Evolutionary conservation across 208 protist genomes (phyloP).

Genomic region (Crithidia fasciculata): DNA sequence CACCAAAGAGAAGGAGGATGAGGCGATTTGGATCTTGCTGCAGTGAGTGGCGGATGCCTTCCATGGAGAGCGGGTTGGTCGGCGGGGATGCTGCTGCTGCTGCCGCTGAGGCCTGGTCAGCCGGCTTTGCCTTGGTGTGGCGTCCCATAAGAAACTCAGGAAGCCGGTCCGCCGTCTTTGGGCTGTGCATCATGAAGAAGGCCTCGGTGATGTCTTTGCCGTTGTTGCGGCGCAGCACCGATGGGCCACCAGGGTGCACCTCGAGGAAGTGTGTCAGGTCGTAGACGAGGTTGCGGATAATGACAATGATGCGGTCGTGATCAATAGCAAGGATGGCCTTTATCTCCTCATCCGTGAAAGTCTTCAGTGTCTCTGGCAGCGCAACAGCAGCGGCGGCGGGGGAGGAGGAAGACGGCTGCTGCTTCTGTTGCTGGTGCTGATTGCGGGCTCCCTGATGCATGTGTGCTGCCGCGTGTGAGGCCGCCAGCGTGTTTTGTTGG

Average conservation of each 20-base stretch:
- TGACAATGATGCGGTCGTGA: conserved; percentile 31
- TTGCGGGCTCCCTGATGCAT: too few species aligned
- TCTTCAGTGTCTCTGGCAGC: background rate
- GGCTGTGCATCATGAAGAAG: conserved; percentile 42
- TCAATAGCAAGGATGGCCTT: conserved; percentile 25
- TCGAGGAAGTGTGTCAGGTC: conserved; percentile 79
- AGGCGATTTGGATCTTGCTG: conserved; percentile 27
- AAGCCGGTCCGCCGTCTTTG: conserved; percentile 12
- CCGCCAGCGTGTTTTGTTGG: background rate
- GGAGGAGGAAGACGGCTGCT: too few species aligned
- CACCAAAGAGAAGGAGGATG: conserved; percentile 55
- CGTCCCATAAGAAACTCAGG: conserved; percentile 28
- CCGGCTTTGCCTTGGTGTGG: conserved; percentile 8
- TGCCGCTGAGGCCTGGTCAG: background rate
- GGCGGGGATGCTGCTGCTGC: background rate
- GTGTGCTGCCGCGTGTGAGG: too few species aligned
- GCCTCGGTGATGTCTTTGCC: conserved; percentile 46
- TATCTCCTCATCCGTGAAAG: conserved; percentile 24
- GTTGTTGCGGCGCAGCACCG: conserved; percentile 39
- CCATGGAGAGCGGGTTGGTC: conserved; percentile 22
- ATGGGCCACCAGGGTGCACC: conserved; percentile 79
- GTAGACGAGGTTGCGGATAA: conserved; percentile 86
- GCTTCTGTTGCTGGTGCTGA: too few species aligned
- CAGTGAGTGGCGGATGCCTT: conserved; percentile 31
- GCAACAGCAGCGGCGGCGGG: too few species aligned